phyloP scores from a whole-genome alignment of 2,329 filamentous ascomycete species.

The Juglanconis oblonga region DNA sequence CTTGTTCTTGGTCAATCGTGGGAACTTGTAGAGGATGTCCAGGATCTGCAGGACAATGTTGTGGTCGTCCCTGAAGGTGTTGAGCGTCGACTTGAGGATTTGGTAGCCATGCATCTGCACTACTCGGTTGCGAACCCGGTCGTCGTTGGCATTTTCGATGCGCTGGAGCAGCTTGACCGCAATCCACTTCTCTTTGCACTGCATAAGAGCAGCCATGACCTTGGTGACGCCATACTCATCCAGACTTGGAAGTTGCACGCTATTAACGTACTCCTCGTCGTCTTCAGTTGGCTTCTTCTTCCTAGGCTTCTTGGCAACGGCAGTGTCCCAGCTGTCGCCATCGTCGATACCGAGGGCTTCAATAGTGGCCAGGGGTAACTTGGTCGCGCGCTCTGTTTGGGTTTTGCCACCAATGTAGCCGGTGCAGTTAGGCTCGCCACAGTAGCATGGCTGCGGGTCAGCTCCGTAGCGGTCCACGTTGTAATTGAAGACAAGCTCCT shows the following conservation, averaged over 20 bases:
- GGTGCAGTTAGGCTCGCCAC: slow-evolving; percentile 88
- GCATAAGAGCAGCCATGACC: slow-evolving; percentile 94
- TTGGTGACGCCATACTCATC: slow-evolving; percentile 84
- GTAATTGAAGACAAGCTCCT: slow-evolving; percentile 98
- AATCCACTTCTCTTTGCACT: slow-evolving; percentile 99
- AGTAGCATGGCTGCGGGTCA: slow-evolving; percentile 95
- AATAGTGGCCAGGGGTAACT: slow-evolving; percentile 82
- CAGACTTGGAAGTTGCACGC: slow-evolving; percentile 74
- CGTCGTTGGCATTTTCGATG: slow-evolving; percentile 82
- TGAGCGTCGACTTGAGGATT: slow-evolving; percentile 83
- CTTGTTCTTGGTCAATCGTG: slow-evolving; percentile 91
- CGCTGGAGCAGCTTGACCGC: slow-evolving; percentile 89
- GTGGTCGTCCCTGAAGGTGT: slow-evolving; percentile 81
- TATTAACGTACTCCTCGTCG: slow-evolving; percentile 93
- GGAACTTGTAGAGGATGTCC: slow-evolving; percentile 83
- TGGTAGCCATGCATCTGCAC: slow-evolving; percentile 97
- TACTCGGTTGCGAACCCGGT: slow-evolving; percentile 81
- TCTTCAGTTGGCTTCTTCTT: slow-evolving; percentile 92
- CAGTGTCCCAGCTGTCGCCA: slow-evolving; percentile 87
- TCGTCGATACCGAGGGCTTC: slow-evolving; percentile 96
- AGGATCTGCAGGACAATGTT: slow-evolving; percentile 89
- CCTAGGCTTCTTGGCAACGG: slow-evolving; percentile 82
- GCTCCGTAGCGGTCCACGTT: slow-evolving; percentile 98
- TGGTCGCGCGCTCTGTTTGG: slow-evolving; percentile 92
- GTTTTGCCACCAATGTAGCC: slow-evolving; percentile 98